phyloP scores from a whole-genome alignment of 192 early-diverging fungal genomes.

The Umbelopsis isabellina region DNA sequence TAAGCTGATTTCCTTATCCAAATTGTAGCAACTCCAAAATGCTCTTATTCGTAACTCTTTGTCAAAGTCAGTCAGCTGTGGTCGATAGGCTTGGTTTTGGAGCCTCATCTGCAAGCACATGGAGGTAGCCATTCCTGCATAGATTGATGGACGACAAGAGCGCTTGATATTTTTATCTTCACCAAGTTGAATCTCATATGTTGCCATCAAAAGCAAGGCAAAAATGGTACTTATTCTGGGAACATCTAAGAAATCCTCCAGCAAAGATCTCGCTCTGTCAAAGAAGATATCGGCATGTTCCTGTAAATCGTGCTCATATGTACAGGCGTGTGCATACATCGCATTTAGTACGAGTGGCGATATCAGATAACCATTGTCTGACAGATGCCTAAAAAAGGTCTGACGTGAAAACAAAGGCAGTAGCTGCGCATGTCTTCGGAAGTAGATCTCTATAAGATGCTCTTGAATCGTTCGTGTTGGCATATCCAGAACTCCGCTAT shows the following conservation, averaged over 20 bases:
- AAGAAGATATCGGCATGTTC: conserved; percentile 37
- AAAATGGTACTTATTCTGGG: conserved; percentile 40
- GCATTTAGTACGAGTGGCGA: conserved; percentile 40
- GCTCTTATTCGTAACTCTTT: conserved; percentile 37
- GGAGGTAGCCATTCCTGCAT: conserved; percentile 35
- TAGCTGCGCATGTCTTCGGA: conserved; percentile 24
- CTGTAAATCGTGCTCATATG: conserved; percentile 24
- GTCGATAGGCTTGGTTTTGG: conserved; percentile 2
- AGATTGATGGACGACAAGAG: conserved; percentile 31
- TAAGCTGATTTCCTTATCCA: conserved; percentile 33
- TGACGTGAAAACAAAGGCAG: conserved; percentile 29
- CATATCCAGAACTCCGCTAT: conserved; percentile 37
- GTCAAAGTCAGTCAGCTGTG: conserved; percentile 20
- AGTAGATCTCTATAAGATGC: conserved; percentile 38
- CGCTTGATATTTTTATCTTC: not conserved
- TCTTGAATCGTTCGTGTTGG: conserved; percentile 37
- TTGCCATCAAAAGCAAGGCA: conserved; percentile 33
- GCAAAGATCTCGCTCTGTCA: conserved; percentile 33
- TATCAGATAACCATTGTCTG: conserved; percentile 31
- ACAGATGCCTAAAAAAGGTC: conserved; percentile 35
- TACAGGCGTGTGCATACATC: conserved; percentile 44
- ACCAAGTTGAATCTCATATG: conserved; percentile 5
- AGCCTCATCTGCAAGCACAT: conserved; percentile 35
- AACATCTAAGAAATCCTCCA: conserved; percentile 45
- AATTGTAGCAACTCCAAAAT: conserved; percentile 38